Conservation (phyloP, 305 asterid species). For the Coffea humblotiana region DNA sequence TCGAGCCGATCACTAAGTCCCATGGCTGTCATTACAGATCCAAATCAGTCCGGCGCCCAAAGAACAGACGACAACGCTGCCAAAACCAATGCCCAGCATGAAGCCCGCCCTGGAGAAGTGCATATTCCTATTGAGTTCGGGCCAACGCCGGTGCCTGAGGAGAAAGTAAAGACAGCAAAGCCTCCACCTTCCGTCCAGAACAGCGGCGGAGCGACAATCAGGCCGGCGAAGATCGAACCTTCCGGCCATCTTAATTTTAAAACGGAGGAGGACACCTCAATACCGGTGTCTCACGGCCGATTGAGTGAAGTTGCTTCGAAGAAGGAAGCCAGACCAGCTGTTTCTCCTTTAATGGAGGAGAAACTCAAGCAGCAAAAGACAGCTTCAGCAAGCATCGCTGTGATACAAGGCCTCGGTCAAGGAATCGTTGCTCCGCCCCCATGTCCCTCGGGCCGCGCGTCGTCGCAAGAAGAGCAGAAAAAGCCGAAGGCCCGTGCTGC, state of each 20-base stretch:
- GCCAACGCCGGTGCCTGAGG: background rate
- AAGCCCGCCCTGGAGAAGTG: background rate
- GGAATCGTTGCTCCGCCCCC: background rate
- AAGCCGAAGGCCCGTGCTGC: conserved; percentile 1
- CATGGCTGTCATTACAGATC: background rate
- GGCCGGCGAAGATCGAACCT: background rate
- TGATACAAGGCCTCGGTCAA: conserved; percentile 3
- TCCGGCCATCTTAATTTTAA: background rate
- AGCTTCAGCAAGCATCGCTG: background rate
- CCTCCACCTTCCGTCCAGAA: background rate
- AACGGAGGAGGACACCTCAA: background rate
- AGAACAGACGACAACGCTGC: background rate
- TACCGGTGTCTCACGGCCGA: background rate
- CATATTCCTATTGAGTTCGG: conserved; percentile 5
- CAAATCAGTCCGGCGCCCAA: background rate
- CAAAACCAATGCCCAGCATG: conserved; percentile 2
- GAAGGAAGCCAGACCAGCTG: background rate
- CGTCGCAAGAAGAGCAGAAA: background rate
- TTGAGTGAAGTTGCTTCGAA: background rate
- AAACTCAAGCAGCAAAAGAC: background rate
- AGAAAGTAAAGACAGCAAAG: background rate
- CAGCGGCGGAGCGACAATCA: background rate
- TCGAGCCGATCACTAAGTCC: background rate
- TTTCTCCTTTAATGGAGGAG: background rate
- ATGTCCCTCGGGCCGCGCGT: background rate